Evolutionary conservation across 192 early-diverging fungal species (phyloP).

Genomic region (Glomus cerebriforme): DNA sequence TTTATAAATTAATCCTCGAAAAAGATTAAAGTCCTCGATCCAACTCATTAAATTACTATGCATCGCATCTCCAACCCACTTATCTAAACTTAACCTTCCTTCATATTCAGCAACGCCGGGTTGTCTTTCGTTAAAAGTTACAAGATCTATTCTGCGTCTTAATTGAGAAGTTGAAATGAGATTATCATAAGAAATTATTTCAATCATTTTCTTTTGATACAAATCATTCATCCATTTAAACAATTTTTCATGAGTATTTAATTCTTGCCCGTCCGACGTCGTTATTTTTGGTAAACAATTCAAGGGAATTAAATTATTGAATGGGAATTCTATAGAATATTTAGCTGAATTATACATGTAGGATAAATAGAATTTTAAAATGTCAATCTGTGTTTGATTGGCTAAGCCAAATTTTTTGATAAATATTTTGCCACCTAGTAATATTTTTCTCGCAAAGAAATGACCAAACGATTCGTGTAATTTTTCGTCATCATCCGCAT

Average conservation of each 20-base stretch:
- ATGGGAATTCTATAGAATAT: not conserved
- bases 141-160: not conserved
- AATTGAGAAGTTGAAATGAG: not conserved
- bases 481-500: not conserved
- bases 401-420: not conserved
- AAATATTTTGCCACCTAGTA: not conserved
- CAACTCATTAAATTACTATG: no score
- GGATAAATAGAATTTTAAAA: not conserved
- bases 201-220: not conserved
- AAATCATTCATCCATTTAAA: not conserved
- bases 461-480: not conserved
- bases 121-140: no score
- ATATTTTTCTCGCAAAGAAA: not conserved
- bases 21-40: no score
- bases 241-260: not conserved
- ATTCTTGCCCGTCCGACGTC: not conserved
- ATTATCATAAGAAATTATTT: not conserved
- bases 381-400: not conserved
- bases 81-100: no score
- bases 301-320: not conserved
- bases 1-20: no score
- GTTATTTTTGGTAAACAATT: not conserved
- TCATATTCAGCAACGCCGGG: no score
- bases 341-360: not conserved
- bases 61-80: no score